Conservation (phyloP, 495 filamentous ascomycete genomes). For the Lichenothelia convexa region DNA sequence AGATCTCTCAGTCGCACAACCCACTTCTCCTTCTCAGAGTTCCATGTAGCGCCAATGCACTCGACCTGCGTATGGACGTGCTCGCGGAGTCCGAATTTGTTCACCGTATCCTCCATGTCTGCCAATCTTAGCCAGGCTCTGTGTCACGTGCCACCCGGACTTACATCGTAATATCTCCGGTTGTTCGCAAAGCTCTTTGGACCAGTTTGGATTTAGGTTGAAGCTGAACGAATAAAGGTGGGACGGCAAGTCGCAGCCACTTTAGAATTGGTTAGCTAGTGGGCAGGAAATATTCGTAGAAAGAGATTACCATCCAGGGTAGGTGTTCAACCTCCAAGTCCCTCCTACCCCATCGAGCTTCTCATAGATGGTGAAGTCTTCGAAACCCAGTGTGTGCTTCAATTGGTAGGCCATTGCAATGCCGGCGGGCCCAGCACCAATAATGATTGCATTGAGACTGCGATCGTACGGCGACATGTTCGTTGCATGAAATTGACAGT, state of each 20-base stretch:
- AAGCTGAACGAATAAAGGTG: conserved; percentile 19
- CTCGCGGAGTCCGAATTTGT: conserved; percentile 17
- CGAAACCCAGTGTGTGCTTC: conserved; percentile 14
- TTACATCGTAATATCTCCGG: conserved; percentile 7
- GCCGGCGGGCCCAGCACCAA: conserved; percentile 9
- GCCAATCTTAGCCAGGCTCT: neutral
- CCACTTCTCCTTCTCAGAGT: conserved; percentile 11
- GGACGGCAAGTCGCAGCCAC: conserved; percentile 14
- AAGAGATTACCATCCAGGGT: conserved; percentile 4
- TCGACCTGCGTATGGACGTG: conserved; percentile 13
- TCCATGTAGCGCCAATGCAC: conserved; percentile 16
- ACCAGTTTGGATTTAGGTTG: conserved; percentile 18
- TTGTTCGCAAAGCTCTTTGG: conserved; percentile 13
- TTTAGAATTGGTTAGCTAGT: neutral
- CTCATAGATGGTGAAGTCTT: conserved; percentile 16
- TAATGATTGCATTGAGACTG: conserved; percentile 3
- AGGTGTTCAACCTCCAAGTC: conserved; percentile 17
- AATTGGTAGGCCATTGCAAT: conserved; percentile 15
- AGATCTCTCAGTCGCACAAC: conserved; percentile 14
- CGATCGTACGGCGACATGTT: neutral
- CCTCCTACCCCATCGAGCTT: conserved; percentile 14
- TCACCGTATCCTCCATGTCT: conserved; percentile 21
- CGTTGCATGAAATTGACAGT: too few species aligned
- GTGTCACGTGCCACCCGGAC: neutral
- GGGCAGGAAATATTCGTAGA: neutral